Conservation (phyloP, 78 protist genomes). For the Dictyostelium intermedium region DNA sequence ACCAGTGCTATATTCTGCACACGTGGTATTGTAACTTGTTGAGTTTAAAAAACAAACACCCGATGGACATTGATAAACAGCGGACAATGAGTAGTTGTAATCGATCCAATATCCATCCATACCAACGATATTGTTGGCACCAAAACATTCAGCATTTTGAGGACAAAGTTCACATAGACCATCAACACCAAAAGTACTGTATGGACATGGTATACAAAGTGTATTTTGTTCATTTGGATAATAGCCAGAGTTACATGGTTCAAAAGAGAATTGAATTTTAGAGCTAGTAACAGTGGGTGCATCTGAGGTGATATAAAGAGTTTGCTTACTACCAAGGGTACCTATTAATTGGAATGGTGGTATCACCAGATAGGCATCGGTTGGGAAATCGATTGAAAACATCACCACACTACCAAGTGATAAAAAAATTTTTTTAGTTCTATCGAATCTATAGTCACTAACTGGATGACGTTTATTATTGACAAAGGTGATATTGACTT, state of each 20-base stretch:
- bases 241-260: not conserved
- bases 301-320: not conserved
- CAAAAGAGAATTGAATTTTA: not conserved
- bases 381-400: not conserved
- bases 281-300: not conserved
- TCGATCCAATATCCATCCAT: slow-evolving; percentile 47
- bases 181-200: slow-evolving; percentile 13
- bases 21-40: not conserved
- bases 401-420: slow-evolving; percentile 21
- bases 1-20: slow-evolving; percentile 16
- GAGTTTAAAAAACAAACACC: slow-evolving; percentile 7
- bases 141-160: not conserved
- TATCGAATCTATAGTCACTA: not conserved
- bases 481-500: not conserved
- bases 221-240: not conserved
- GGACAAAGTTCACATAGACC: slow-evolving; percentile 43
- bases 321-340: not conserved
- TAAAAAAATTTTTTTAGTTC: not conserved
- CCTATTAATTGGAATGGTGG: slow-evolving; percentile 16
- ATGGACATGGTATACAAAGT: slow-evolving; percentile 31
- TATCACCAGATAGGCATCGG: not conserved
- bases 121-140: not conserved
- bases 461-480: not conserved
- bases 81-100: not conserved
- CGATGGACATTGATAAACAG: slow-evolving; percentile 51